Base-by-base conservation (phyloP, 2,329 filamentous ascomycete genomes). In the Ilyonectria mors-panacis region DNA sequence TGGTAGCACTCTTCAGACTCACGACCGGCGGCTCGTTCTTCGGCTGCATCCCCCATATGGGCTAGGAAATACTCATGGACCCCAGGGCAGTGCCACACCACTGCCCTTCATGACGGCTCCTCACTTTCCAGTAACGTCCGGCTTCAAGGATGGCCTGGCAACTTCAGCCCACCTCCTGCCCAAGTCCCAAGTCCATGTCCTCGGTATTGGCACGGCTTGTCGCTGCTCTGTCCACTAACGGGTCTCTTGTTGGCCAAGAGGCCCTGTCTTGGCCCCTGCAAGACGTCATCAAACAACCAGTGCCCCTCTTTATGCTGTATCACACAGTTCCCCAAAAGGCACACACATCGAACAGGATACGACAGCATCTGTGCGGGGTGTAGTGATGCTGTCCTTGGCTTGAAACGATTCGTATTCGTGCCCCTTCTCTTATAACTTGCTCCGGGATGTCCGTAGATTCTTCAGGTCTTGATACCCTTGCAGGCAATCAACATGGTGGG, bases 151-250 rank as follows among this genome's bases (percentile, higher is more conserved):
- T 59, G 53, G 51, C 60, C 63, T 63, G 48, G 64, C 59, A 65
- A 56, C 62, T 70, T 68, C 63, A 67, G 44, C 63, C 67, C 57
- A 66, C 65, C 65, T 63, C 33, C 55, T 44, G 48, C 48, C 67
- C 62, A 57, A 70, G 69, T 76, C 70, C 74, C 74, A 73, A 69
- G 74, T 74, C 74, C 74, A 75, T 74, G 74, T 76, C 74, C 69
- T 76, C 74, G 74, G 74, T 75, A 76, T 62, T 71, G 66, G 56
- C 57, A 70, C 68, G 63, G 66, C 65, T 67, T 68, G 50, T 60
- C 57, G 69, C 67, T 67, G 67, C 68, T 59, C 51, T 68, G 60
- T 67, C 51, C 59, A 63, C 47, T 56, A 30, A 56, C 37, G 51
- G 37, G 58, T 55, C 65, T 62, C 65, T 60, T 68, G 70, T 61